Evolutionary conservation across 2,329 filamentous ascomycete genomes (phyloP).

Genomic region (Pyrenochaeta sp.): DNA sequence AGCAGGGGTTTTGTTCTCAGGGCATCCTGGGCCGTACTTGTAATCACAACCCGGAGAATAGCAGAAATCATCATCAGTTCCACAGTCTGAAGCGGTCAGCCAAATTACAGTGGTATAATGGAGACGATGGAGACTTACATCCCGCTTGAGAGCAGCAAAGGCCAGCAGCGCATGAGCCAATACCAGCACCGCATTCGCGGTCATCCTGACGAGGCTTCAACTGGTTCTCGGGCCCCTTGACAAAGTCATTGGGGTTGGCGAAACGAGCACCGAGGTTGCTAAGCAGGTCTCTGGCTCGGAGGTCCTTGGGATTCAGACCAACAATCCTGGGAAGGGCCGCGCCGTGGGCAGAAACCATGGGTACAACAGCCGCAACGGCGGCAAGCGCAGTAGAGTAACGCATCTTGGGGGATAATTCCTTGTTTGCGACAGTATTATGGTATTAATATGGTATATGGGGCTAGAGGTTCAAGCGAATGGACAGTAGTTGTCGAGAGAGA

Average conservation of each 20-base stretch:
- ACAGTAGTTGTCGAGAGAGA: constrained; percentile 34
- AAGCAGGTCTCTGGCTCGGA: constrained; percentile 44
- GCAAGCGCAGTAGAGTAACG: constrained; percentile 43
- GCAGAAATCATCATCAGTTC: constrained; percentile 64
- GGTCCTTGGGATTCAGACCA: constrained; percentile 43
- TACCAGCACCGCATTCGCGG: constrained; percentile 40
- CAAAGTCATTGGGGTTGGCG: constrained; percentile 26
- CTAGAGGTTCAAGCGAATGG: constrained; percentile 38
- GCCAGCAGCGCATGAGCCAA: constrained; percentile 41
- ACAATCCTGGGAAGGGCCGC: constrained; percentile 40
- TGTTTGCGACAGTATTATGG: constrained; percentile 29
- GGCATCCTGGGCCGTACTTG: constrained; percentile 66
- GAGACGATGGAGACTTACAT: constrained; percentile 32
- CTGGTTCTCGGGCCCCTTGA: constrained; percentile 23
- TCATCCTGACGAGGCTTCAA: constrained; percentile 38
- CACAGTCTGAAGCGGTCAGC: constrained; percentile 63
- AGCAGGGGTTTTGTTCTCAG: constrained; percentile 63
- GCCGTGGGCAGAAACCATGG: constrained; percentile 42
- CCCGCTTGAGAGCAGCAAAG: constrained; percentile 45
- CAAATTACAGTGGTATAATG: too few relatives aligned
- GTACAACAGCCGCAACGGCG: constrained; percentile 36
- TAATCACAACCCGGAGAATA: constrained; percentile 68
- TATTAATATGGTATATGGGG: constrained; percentile 25
- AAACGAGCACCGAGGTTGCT: constrained; percentile 35
- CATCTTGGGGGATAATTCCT: constrained; percentile 34